A percentile compares a stretch with the other conserved stretches of the same genome.
These are phyloP conservation scores for Penicillium egyptiacum DNA, from an alignment of 495 filamentous ascomycete species.

Conservation along the genomic window DNA sequence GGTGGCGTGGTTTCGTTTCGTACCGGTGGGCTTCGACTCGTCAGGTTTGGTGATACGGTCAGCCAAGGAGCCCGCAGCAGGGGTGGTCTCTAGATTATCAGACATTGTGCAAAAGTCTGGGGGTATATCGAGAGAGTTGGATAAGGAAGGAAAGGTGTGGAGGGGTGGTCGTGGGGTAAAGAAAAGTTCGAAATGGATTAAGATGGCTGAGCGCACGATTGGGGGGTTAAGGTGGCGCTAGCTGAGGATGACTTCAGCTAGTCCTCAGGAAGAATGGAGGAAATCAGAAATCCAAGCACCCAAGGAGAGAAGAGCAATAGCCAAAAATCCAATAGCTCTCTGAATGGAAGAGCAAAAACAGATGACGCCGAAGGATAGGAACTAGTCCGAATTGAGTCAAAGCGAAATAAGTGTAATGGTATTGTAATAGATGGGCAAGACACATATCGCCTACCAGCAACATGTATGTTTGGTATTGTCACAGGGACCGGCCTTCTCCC, in stretches of 20 bases:
- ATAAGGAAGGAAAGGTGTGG: neutral
- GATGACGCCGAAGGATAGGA: conserved; percentile 15
- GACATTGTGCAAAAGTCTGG: conserved; percentile 29
- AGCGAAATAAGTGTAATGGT: conserved; percentile 10
- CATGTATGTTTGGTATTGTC: conserved; percentile 37
- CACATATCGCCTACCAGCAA: conserved; percentile 7
- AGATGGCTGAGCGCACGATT: neutral
- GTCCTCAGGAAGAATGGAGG: neutral
- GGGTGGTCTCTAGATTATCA: conserved; percentile 28
- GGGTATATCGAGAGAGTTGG: neutral
- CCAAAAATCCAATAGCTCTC: conserved; percentile 2
- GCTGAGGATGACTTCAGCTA: neutral
- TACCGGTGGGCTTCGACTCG: conserved; percentile 33
- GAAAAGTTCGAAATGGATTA: neutral
- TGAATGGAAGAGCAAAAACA: conserved; percentile 8
- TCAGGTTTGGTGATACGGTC: conserved; percentile 60
- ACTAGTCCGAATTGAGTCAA: conserved; percentile 15
- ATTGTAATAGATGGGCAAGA: neutral
- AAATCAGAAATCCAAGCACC: neutral
- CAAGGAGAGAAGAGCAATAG: neutral
- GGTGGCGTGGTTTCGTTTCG: conserved; percentile 16
- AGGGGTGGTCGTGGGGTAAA: conserved; percentile 1
- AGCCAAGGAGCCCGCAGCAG: conserved; percentile 51
- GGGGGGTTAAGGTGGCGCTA: neutral
- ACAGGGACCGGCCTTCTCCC: conserved; percentile 35